These are phyloP conservation scores for Kodamaea kaohsiungensis DNA, from an alignment of 805 yeast species.

Conservation along the genomic window DNA sequence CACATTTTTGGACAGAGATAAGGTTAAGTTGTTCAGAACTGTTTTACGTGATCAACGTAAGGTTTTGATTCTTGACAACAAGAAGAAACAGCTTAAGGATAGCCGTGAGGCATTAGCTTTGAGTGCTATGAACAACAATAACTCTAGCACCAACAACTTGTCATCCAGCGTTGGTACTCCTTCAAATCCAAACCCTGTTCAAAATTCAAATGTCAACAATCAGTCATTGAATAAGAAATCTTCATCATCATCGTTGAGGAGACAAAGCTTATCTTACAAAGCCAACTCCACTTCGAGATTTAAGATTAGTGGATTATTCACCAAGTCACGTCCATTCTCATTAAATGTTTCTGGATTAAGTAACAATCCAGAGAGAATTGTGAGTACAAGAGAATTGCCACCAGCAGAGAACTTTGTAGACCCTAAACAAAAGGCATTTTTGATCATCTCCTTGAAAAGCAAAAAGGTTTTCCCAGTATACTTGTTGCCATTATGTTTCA, in stretches of 20 bases:
- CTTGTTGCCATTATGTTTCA: constrained; percentile 48
- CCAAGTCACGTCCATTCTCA: constrained; percentile 61
- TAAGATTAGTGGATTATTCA: constrained; percentile 59
- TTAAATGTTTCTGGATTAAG: constrained; percentile 42
- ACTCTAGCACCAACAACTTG: not conserved
- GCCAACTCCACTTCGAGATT: constrained; percentile 42
- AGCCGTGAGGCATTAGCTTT: constrained; percentile 10
- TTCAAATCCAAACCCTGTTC: not conserved
- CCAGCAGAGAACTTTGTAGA: constrained; percentile 43
- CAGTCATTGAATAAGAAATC: constrained; percentile 28
- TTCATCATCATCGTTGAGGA: constrained; percentile 29
- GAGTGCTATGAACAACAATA: constrained; percentile 4
- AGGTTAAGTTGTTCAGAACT: constrained; percentile 27
- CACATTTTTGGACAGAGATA: constrained; percentile 25
- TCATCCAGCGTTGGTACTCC: not conserved
- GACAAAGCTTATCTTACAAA: constrained; percentile 44
- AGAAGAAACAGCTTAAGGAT: constrained; percentile 29
- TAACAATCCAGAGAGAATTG: constrained; percentile 45
- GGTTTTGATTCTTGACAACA: constrained; percentile 32
- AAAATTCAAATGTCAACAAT: constrained; percentile 5
- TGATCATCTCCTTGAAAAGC: constrained; percentile 47
- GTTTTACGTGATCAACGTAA: constrained; percentile 34
- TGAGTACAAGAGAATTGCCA: constrained; percentile 61
- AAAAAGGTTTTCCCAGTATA: constrained; percentile 54
- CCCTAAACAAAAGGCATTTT: constrained; percentile 50